Percentiles rank a stretch among this genome's conserved stretches.
Evolutionary conservation across 345 rosid genomes (phyloP).

Genomic region (Erucastrum elatum): DNA sequence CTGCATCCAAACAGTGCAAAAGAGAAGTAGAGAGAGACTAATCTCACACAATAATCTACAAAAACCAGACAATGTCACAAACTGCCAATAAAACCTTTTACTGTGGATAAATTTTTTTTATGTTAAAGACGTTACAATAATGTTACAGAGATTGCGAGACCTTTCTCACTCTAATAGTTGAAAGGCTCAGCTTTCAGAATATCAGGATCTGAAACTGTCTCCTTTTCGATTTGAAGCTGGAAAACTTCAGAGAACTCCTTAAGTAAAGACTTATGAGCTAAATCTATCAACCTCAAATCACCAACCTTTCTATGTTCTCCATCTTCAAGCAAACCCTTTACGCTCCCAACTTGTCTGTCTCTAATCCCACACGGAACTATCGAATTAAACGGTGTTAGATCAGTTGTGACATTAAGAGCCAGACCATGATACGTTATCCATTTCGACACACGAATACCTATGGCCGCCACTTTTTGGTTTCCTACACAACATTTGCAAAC

Average conservation of each 20-base stretch:
- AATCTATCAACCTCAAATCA: conserved; percentile 46
- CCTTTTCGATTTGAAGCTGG: conserved; percentile 48
- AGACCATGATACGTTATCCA: conserved; percentile 86
- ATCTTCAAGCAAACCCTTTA: conserved; percentile 47
- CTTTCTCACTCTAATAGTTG: background rate
- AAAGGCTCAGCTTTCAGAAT: conserved; percentile 20
- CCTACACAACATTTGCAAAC: conserved; percentile 47
- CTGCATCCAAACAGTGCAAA: conserved; percentile 2
- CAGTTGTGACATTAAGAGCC: conserved; percentile 79
- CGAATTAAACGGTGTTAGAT: conserved; percentile 62
- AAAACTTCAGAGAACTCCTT: conserved; percentile 71
- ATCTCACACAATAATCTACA: background rate
- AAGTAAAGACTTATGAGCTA: conserved; percentile 52
- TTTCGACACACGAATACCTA: conserved; percentile 69
- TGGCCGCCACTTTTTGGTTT: conserved; percentile 71
- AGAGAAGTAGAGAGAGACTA: conserved; percentile 11
- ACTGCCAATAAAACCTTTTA: background rate
- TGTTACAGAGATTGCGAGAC: conserved; percentile 13
- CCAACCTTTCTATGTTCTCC: background rate
- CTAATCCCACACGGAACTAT: conserved; percentile 82
- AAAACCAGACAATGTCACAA: conserved; percentile 21
- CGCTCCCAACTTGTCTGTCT: conserved; percentile 69
- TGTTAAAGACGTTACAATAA: conserved; percentile 21
- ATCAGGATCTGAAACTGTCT: conserved; percentile 23
- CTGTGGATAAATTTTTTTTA: background rate